A percentile compares a stretch with the other conserved stretches of the same genome.
Evolutionary conservation across 148 eudicot genomes (phyloP).

Genomic region (Talinum fruticosum): DNA sequence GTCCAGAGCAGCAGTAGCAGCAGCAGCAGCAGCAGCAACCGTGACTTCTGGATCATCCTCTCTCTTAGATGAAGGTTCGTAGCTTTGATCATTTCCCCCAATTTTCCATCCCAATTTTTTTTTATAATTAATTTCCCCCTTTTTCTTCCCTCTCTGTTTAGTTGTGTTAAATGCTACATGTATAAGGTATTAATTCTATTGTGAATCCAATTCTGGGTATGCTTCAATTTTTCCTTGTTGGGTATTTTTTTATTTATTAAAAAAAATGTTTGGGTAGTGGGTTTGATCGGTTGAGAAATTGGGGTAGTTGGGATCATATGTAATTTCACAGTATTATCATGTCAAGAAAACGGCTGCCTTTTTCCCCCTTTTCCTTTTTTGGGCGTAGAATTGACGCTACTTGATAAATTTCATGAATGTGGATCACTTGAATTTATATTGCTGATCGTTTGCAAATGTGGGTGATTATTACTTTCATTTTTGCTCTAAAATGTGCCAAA

Average conservation of each 20-base stretch:
- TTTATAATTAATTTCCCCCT: too few relatives aligned
- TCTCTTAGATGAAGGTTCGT: conserved; percentile 50
- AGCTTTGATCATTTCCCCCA: not conserved
- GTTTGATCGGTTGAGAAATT: conserved; percentile 21
- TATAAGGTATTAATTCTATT: not conserved
- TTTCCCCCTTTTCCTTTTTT: not conserved
- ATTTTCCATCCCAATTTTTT: too few relatives aligned
- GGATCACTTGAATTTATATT: conserved; percentile 12
- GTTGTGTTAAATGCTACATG: conserved; percentile 9
- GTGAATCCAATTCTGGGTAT: not conserved
- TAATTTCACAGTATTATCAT: not conserved
- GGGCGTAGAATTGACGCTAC: conserved; percentile 19
- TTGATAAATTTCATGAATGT: conserved; percentile 10
- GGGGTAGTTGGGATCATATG: conserved; percentile 1
- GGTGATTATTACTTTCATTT: not conserved
- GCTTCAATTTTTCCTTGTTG: not conserved
- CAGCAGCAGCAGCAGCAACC: conserved; percentile 15
- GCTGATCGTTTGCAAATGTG: conserved; percentile 4
- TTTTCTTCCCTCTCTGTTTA: not conserved
- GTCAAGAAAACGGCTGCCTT: not conserved
- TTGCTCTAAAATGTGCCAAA: not conserved
- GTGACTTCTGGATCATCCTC: conserved; percentile 39
- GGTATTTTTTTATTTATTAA: not conserved
- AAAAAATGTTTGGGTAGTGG: conserved; percentile 1
- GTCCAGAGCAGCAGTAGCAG: conserved; percentile 27